Conservation (phyloP, 331 rosid genomes). For the Stylosanthes scabra region DNA sequence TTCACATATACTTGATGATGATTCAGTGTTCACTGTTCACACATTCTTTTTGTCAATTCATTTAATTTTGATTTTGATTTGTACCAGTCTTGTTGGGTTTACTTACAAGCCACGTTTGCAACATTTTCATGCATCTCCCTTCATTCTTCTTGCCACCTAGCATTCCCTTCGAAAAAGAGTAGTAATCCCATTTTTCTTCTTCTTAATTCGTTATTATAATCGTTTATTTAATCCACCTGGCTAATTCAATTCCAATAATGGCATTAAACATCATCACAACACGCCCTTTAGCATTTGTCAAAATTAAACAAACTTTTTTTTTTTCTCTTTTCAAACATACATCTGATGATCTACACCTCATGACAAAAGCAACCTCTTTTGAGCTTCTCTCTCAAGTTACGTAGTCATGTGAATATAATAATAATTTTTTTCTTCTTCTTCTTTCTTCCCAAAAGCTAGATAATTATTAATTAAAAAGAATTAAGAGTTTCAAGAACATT, state of each 20-base stretch:
- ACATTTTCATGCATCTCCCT: neutral
- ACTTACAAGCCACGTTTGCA: neutral
- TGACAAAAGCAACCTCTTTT: slow-evolving; percentile 5
- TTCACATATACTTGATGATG: too few relatives aligned
- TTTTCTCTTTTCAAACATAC: too few relatives aligned
- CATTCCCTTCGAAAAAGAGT: neutral
- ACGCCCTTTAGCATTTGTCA: neutral
- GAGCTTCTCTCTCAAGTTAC: neutral
- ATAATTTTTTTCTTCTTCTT: neutral
- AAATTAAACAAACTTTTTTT: neutral
- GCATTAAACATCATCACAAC: neutral
- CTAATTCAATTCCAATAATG: neutral
- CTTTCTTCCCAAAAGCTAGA: neutral
- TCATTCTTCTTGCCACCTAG: neutral
- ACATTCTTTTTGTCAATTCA: neutral
- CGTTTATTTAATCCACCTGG: neutral
- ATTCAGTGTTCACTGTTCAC: too few relatives aligned
- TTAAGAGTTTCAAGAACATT: neutral
- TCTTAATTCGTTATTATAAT: neutral
- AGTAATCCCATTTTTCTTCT: neutral
- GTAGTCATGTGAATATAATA: neutral
- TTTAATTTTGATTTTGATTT: too few relatives aligned
- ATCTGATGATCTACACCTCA: neutral
- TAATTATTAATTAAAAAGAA: neutral
- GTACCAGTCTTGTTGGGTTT: neutral